These are phyloP conservation scores for Alternaria sp. DNA, from an alignment of 2,329 filamentous ascomycete species.

Conservation along the genomic window DNA sequence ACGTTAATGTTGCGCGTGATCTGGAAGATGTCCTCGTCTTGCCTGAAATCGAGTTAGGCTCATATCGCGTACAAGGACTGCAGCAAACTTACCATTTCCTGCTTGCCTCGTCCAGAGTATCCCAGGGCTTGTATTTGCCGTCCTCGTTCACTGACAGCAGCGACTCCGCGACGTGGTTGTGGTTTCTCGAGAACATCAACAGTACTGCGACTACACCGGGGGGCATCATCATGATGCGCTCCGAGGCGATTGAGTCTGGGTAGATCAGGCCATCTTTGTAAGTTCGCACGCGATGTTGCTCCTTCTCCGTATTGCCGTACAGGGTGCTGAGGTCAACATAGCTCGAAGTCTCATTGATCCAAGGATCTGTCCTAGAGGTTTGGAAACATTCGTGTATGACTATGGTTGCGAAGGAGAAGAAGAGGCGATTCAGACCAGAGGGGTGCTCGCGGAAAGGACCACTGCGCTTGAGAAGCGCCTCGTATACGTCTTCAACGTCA, in stretches of 20 bases:
- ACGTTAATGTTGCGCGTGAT: conserved; percentile 66
- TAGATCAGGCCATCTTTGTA: conserved; percentile 71
- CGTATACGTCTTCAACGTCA: conserved; percentile 69
- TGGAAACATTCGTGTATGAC: conserved; percentile 67
- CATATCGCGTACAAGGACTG: background rate
- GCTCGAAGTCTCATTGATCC: conserved; percentile 70
- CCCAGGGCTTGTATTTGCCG: conserved; percentile 72
- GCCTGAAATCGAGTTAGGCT: conserved; percentile 24
- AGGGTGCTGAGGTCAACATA: conserved; percentile 76
- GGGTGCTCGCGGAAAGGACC: conserved; percentile 67
- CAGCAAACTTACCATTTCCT: conserved; percentile 41
- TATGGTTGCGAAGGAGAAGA: conserved; percentile 76
- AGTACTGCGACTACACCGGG: conserved; percentile 70
- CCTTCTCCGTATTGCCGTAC: conserved; percentile 69
- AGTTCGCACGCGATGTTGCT: conserved; percentile 69
- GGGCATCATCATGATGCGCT: conserved; percentile 69
- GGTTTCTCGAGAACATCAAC: conserved; percentile 73
- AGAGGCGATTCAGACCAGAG: conserved; percentile 71
- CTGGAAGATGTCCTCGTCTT: conserved; percentile 45
- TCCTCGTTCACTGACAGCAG: conserved; percentile 82
- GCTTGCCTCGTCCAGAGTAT: conserved; percentile 60
- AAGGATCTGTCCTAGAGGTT: conserved; percentile 66
- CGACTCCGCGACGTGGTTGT: conserved; percentile 82
- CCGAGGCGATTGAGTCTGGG: conserved; percentile 71
- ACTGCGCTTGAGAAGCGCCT: conserved; percentile 68